Percentiles rank a stretch among this genome's conserved stretches.
These are phyloP conservation scores for Globisporangium okanoganense DNA, from an alignment of 352 stramenopile species.

Conservation along the genomic window DNA sequence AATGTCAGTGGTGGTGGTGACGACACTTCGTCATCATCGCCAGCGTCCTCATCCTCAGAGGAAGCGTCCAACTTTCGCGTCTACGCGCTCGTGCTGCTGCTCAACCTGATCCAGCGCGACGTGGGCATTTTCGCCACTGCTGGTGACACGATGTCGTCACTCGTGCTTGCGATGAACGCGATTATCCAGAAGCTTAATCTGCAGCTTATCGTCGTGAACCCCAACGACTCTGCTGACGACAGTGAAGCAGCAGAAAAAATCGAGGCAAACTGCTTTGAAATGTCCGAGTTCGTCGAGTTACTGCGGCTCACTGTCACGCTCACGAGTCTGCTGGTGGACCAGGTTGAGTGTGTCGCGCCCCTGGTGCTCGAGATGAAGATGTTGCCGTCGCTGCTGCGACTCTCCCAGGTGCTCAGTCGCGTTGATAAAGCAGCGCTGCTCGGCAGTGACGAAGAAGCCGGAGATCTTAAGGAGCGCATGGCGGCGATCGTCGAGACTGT, in stretches of 20 bases:
- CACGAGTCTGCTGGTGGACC: slow-evolving; percentile 40
- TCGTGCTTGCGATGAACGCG: slow-evolving; percentile 8
- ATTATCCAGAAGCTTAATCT: slow-evolving; percentile 11
- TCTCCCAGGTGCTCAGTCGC: slow-evolving; percentile 31
- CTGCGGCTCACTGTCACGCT: slow-evolving; percentile 51
- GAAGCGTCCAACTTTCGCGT: slow-evolving; percentile 63
- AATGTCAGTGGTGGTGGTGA: neutral
- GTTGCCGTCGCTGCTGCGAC: slow-evolving; percentile 34
- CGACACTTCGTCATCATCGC: neutral
- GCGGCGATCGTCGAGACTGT: slow-evolving; percentile 31
- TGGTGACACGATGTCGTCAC: neutral
- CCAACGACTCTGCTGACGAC: neutral
- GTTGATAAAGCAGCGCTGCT: slow-evolving; percentile 16
- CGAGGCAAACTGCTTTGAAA: slow-evolving; percentile 17
- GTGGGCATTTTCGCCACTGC: slow-evolving; percentile 21
- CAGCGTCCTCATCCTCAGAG: slow-evolving; percentile 30
- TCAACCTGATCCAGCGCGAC: slow-evolving; percentile 70
- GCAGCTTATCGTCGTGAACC: neutral
- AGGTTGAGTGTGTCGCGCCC: slow-evolving; percentile 23
- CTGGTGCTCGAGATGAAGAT: slow-evolving; percentile 22
- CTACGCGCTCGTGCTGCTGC: slow-evolving; percentile 67
- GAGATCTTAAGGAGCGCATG: slow-evolving; percentile 30
- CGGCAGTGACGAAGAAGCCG: slow-evolving; percentile 9
- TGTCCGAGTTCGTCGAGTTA: slow-evolving; percentile 51
- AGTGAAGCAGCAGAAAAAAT: neutral